Conservation (phyloP, 2,329 filamentous ascomycete genomes). For the Esteya vermicola region DNA sequence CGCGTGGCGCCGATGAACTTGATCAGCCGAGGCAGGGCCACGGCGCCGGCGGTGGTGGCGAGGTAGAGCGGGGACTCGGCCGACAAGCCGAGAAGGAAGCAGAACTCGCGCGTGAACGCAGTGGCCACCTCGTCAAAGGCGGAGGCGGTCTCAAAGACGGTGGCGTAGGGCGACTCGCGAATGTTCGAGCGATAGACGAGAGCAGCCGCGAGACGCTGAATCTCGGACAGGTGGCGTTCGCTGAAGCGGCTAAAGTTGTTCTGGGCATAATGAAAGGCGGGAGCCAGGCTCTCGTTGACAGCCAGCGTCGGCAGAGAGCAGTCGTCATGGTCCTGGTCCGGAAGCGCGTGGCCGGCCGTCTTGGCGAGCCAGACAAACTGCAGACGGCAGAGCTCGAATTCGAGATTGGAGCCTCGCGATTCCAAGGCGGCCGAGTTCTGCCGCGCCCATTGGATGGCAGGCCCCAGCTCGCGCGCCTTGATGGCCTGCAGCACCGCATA, state of each 20-base stretch:
- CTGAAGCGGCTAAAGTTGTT: conserved; percentile 63
- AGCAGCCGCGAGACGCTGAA: conserved; percentile 67
- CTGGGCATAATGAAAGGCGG: conserved; percentile 62
- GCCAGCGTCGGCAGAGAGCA: too few relatives aligned
- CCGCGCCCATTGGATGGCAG: conserved; percentile 79
- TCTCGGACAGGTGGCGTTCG: conserved; percentile 59
- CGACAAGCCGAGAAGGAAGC: conserved; percentile 75
- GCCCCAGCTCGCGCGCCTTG: conserved; percentile 57
- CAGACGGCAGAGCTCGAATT: conserved; percentile 84
- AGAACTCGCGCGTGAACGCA: conserved; percentile 92
- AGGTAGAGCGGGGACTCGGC: conserved; percentile 89
- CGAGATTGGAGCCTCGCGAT: conserved; percentile 74
- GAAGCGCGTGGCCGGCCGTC: conserved; percentile 33
- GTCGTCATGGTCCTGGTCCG: conserved; percentile 5
- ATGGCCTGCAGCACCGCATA: conserved; percentile 76
- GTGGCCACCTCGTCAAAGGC: conserved; percentile 66
- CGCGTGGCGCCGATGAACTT: conserved; percentile 83
- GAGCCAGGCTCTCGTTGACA: conserved; percentile 6
- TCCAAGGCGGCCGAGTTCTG: conserved; percentile 58
- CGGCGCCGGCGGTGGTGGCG: conserved; percentile 80
- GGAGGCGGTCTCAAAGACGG: conserved; percentile 54
- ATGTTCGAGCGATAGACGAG: conserved; percentile 71
- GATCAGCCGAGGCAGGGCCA: conserved; percentile 75
- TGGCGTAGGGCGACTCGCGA: conserved; percentile 59
- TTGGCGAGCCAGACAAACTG: conserved; percentile 85